Evolutionary conservation across 2,329 filamentous ascomycete species (phyloP), one percentile per base, ranked within the genome.

Genomic region (Ceratocystis lukuohia): DNA sequence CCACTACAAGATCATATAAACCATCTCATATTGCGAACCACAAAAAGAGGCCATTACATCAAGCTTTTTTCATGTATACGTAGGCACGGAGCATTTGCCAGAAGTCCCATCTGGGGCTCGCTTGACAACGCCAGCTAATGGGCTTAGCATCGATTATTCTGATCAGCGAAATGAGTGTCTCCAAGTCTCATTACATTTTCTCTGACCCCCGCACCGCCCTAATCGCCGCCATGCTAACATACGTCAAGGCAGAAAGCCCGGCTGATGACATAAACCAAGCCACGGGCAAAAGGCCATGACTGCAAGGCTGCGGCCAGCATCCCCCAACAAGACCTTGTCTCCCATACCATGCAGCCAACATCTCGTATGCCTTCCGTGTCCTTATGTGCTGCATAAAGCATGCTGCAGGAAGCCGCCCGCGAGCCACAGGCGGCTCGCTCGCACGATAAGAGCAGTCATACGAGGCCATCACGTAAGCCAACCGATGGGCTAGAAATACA

Each of bases 261-360:
- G 56, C 56, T 59, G 56, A 59, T 25, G 56, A 59, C 56, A 59
- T 28, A 59, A 25, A 20, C 7, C 30, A 59, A 59, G 56, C 56
- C 28, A 37, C 28, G 17, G 30, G 25, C 56, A 59, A 59, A 25
- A 37, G 30, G n/a, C 25, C 56, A 37, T n/a, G 8, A n/a, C 56
- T 30, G 33, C 30, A 17, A 8, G 17, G 17, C 25, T 8, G 15
- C 17, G 22, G 56, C 28, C 56, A 59, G 33, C 33, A 37, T 37
- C 17, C 56, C 17, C 28, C 15, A 37, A 8, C 56, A 37, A 59
- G 12, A 59, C 17, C 17, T 3, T 15, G 37, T 15, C 37, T 41
- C 10, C 1, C 56, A 37, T 37, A 37, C 10, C 56, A 30, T 30
- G 5, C 30, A 41, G 37, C 37, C 10, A 41, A 41, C 37, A 41